Conservation (phyloP, 2,329 filamentous ascomycete species). For the Gnomoniopsis sp. region DNA sequence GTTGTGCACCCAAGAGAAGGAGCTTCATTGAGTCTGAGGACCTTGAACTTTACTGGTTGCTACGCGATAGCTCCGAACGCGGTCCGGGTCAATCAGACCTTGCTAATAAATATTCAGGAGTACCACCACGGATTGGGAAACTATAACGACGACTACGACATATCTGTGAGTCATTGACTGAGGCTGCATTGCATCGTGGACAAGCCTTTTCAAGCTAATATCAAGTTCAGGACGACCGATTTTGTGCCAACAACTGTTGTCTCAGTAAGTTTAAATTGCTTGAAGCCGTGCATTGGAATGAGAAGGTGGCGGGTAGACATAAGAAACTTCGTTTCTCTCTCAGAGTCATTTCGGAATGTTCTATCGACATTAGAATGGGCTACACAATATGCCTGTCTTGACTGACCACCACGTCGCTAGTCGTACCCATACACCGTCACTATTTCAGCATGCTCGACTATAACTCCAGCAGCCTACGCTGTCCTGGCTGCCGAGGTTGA, state of each 20-base stretch:
- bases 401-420: constrained; percentile 1
- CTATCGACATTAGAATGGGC: too few species aligned
- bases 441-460: constrained; percentile 12
- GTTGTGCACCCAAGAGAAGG: background rate
- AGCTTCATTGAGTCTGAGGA: background rate
- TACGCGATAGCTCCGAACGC: background rate
- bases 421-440: constrained; percentile 19
- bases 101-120: constrained; percentile 1
- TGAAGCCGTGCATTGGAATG: too few species aligned
- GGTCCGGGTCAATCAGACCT: background rate
- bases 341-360: background rate
- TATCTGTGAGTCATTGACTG: background rate
- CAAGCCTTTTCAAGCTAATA: background rate
- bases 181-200: too few species aligned
- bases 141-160: background rate
- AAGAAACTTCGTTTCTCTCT: too few species aligned
- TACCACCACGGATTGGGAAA: background rate
- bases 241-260: constrained; percentile 11
- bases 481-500: background rate
- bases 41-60: background rate
- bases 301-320: background rate
- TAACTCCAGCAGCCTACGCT: background rate
- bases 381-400: background rate
- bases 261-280: constrained; percentile 7
- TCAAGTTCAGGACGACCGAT: constrained; percentile 10